These are phyloP conservation scores for Amyloporia xantha DNA, from an alignment of 768 basidiomycete genomes.

Conservation along the genomic window DNA sequence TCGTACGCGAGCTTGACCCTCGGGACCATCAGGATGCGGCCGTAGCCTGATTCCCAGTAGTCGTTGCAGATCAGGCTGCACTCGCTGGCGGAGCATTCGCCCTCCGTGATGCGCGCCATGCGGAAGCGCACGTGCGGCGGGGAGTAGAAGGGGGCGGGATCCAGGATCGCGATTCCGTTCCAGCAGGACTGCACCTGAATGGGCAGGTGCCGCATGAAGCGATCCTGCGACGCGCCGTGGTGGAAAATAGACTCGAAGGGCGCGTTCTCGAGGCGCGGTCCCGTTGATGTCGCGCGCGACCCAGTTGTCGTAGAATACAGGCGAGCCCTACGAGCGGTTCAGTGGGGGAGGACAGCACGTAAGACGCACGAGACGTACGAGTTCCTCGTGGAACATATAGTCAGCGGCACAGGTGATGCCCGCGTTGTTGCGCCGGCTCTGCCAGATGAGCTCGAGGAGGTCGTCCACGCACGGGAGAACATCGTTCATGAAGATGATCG, in stretches of 20 bases:
- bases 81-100: conserved; percentile 92
- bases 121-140: conserved; percentile 90
- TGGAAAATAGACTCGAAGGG: conserved; percentile 95
- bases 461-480: conserved; percentile 97
- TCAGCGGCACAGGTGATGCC: conserved; percentile 98
- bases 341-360: background rate
- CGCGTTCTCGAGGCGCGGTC: conserved; percentile 94
- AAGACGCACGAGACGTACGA: conserved; percentile 40
- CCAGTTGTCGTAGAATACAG: conserved; percentile 99
- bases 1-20: conserved; percentile 96
- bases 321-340: conserved; percentile 44
- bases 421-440: conserved; percentile 87
- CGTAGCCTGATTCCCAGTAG: conserved; percentile 95
- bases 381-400: conserved; percentile 98
- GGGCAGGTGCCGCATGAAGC: conserved; percentile 90
- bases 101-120: conserved; percentile 85
- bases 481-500: conserved; percentile 99
- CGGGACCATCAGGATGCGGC: conserved; percentile 96
- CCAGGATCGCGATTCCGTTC: conserved; percentile 96
- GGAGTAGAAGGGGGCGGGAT: conserved; percentile 91
- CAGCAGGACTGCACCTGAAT: conserved; percentile 97
- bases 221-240: conserved; percentile 61
- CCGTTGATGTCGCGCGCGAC: conserved; percentile 98
- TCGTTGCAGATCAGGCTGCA: conserved; percentile 98
- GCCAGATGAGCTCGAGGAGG: conserved; percentile 95